phyloP scores from a whole-genome alignment of 2,329 filamentous ascomycete genomes.

The Colletotrichum cuscutae region DNA sequence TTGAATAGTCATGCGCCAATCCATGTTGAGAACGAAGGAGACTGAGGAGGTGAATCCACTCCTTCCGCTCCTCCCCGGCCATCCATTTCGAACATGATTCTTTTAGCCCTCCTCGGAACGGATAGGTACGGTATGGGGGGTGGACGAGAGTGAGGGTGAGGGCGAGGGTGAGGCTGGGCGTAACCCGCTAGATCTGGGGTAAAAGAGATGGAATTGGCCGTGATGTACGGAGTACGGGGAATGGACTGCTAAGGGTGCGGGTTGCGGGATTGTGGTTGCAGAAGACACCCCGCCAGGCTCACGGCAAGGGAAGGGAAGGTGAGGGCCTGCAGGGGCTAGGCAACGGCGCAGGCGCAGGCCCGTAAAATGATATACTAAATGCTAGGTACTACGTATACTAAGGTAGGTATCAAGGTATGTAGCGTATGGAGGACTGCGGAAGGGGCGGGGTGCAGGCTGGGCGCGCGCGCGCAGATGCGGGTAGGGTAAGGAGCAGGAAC shows the following conservation, averaged over 20 bases:
- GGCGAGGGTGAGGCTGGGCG: background rate
- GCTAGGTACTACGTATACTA: too few species aligned
- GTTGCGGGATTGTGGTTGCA: background rate
- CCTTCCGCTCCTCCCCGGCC: background rate
- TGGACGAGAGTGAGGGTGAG: too few species aligned
- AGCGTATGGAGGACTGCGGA: background rate
- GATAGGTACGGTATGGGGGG: background rate
- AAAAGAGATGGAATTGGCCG: background rate
- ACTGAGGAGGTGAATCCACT: background rate
- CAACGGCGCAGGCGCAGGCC: too few species aligned
- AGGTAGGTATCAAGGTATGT: too few species aligned
- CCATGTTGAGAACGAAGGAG: background rate
- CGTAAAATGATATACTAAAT: too few species aligned
- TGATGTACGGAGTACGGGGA: background rate
- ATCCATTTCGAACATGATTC: background rate
- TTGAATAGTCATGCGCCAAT: background rate
- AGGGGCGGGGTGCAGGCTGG: background rate
- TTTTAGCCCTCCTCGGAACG: background rate
- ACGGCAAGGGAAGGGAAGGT: background rate
- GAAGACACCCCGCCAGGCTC: background rate
- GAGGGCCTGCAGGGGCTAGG: too few species aligned
- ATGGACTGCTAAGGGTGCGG: background rate
- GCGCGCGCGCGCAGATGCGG: background rate
- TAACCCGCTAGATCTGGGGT: slow-evolving; percentile 21
- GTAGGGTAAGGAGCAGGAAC: background rate